A percentile compares a stretch with the other conserved stretches of the same genome.
Evolutionary conservation across 257 asterid species (phyloP).

Genomic region (Echites panduratus): DNA sequence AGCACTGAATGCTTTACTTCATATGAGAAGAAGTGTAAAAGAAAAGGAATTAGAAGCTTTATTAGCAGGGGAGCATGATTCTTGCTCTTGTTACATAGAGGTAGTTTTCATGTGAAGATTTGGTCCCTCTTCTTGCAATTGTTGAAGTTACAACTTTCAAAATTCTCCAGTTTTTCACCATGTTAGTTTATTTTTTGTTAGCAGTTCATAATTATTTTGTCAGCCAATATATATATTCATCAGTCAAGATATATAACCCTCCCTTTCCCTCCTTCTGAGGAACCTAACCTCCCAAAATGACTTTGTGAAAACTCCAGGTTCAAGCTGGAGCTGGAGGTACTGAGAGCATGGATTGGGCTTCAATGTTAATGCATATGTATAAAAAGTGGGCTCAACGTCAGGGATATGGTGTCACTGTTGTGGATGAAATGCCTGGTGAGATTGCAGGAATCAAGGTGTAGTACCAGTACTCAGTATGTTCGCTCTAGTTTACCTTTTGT

Average conservation of each 20-base stretch:
- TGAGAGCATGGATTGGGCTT: conserved; percentile 99
- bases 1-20: conserved; percentile 58
- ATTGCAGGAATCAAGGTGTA: conserved; percentile 91
- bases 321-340: conserved; percentile 99
- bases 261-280: background rate
- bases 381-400: conserved; percentile 79
- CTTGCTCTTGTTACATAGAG: conserved; percentile 90
- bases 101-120: conserved; percentile 24
- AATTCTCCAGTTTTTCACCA: background rate
- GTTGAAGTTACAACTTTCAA: background rate
- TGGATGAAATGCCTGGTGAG: conserved; percentile 96
- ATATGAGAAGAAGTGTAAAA: conserved; percentile 56
- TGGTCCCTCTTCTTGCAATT: background rate
- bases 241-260: no score
- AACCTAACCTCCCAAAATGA: background rate
- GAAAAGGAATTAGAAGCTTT: conserved; percentile 93
- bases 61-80: conserved; percentile 78
- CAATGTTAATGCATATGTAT: conserved; percentile 96
- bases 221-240: background rate
- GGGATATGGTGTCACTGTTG: conserved; percentile 68
- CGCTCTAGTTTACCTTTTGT: background rate
- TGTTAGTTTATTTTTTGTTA: background rate
- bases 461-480: conserved; percentile 20
- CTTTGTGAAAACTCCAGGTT: conserved; percentile 37
- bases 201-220: background rate